phyloP scores from a whole-genome alignment of 2,329 filamentous ascomycete species.

The Colletotrichum sp. region DNA sequence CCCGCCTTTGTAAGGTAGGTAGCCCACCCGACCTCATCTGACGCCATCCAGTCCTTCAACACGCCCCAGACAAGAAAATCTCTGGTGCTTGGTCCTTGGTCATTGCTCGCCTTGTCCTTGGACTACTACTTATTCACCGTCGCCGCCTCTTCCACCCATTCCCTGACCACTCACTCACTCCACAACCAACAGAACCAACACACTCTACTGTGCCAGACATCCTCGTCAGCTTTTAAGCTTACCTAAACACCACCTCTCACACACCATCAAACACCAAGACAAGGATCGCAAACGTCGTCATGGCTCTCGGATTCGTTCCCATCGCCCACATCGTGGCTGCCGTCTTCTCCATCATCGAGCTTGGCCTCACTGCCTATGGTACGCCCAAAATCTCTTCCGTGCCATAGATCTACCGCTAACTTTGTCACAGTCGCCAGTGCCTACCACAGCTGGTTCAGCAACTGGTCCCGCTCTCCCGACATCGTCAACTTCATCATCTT shows the following conservation, averaged over 20 bases:
- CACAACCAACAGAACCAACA: not conserved
- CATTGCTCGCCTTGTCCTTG: not conserved
- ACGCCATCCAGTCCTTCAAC: constrained; percentile 7
- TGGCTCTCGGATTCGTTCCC: constrained; percentile 12
- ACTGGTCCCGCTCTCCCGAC: constrained; percentile 48
- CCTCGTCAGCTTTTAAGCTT: not conserved
- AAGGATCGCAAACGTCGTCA: not conserved
- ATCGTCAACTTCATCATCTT: constrained; percentile 82
- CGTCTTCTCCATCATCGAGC: constrained; percentile 73
- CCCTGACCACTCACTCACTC: not conserved
- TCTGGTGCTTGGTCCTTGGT: not conserved
- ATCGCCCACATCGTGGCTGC: constrained; percentile 65
- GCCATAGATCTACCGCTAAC: not conserved
- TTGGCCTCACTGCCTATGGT: constrained; percentile 79
- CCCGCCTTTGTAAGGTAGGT: not conserved
- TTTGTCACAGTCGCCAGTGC: constrained; percentile 54
- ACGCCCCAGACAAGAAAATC: not conserved
- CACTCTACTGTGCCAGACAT: not conserved
- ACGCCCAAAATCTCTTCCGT: constrained; percentile 28
- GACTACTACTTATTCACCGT: constrained; percentile 18
- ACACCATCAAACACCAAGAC: not conserved
- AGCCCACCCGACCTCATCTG: not conserved
- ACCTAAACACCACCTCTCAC: not conserved
- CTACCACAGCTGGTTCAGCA: constrained; percentile 25
- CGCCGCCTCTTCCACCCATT: not conserved